phyloP scores from a whole-genome alignment of 1,284 basidiomycete genomes.

The Cryptococcus wingfieldii region DNA sequence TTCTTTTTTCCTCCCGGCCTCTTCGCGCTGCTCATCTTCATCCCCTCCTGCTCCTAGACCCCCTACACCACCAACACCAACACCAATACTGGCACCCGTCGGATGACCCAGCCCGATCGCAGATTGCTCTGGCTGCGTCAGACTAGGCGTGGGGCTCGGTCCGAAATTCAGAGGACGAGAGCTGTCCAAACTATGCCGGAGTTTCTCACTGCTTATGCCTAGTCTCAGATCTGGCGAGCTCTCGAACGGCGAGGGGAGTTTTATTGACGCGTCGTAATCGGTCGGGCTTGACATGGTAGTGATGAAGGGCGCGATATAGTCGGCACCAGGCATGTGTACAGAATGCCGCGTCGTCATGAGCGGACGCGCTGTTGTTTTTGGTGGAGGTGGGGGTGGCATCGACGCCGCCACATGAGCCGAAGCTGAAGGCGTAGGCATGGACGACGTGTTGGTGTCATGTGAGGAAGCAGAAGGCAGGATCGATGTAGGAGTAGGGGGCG shows the following conservation, averaged over 20 bases:
- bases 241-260: conserved; percentile 2
- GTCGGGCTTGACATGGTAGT: background rate
- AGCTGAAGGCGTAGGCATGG: background rate
- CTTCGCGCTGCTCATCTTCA: conserved; percentile 42
- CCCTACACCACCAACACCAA: conserved; percentile 41
- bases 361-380: conserved; percentile 4
- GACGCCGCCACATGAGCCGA: background rate
- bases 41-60: conserved; percentile 34
- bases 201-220: background rate
- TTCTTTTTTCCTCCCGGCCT: conserved; percentile 46
- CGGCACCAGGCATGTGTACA: conserved; percentile 16
- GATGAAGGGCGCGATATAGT: conserved; percentile 29
- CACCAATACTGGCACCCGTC: background rate
- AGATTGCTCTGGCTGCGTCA: background rate
- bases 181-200: conserved; percentile 9
- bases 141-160: background rate
- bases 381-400: background rate
- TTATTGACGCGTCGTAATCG: background rate
- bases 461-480: background rate
- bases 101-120: background rate
- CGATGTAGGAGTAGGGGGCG: background rate
- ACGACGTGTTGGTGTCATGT: background rate
- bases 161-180: background rate
- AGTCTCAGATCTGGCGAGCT: conserved; percentile 10
- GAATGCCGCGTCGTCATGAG: conserved; percentile 19